Evolutionary conservation across 2,329 filamentous ascomycete genomes (phyloP), one percentile per base, ranked within the genome.

Genomic region (Thelonectria discophora): DNA sequence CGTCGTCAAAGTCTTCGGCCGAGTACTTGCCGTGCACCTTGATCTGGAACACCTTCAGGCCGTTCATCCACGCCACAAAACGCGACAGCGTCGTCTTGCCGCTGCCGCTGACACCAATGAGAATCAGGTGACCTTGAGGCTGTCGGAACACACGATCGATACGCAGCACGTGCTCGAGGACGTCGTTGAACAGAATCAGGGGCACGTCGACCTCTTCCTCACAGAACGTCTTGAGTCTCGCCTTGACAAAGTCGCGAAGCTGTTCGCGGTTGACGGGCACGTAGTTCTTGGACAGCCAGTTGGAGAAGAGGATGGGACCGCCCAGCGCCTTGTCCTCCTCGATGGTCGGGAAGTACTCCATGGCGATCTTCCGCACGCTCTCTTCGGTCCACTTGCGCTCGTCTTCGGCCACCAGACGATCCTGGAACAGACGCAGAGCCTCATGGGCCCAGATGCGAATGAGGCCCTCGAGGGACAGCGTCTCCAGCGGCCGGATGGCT

Each of bases 21-120:
- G 95, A 97, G 79, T 99, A 99, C 75, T 94, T 97, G 67, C 95
- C 95, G 73, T 99, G 95, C 0, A 99, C 95, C 83, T 99, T 99
- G 85, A 99, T 99, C 80, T 99, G 95, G 85, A 97, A 99, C 42
- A 99, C 94, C 76, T 94, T 97, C 63, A 99, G 84, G 61, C 96
- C 96, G 73, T 99, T 99, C 95, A 99, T 99, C 95, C 95, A 99
- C 48, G 95, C 95, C 63, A 99, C 95, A 67, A 99, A 99, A 59
- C 96, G 90, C 32, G 96, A 98, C 12, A 99, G 81, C 0, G 95
- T 99, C 4, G 95, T 99, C 83, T 99, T 99, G 79, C 95, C 95
- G 82, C 93, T 97, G 69, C 95, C 96, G 76, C 95, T 99, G 56
- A 99, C 95, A 81, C 95, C 95, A 71, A 99, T 99, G 58, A 99